Base-by-base conservation (phyloP, 2,329 filamentous ascomycete species). In the Raffaelea albimanens region DNA sequence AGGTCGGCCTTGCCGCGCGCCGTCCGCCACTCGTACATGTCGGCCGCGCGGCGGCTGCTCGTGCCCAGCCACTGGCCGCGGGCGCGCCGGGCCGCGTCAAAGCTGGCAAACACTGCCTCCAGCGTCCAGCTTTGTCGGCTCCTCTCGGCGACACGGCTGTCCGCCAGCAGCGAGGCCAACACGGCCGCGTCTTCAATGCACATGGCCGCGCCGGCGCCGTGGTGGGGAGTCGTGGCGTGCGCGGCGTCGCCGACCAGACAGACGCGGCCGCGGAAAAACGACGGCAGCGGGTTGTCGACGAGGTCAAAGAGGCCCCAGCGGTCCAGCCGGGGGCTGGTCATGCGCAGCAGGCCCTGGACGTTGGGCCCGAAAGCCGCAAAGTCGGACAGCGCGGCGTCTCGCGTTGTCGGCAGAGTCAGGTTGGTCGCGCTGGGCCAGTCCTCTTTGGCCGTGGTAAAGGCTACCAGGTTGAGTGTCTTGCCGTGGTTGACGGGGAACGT, bases 171-270 rank as follows among this genome's bases (percentile, higher is more conserved):
- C 3, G 68, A 64, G 0, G 69, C 66, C 1, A 72, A 56, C 2
- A 70, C 60, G 16, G 64, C 63, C 2, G 62, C 64, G 49, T 80
- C 75, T 52, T 79, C 74, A 48, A 82, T 73, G 2, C 72, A 75
- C 55, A 80, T 70, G 2, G 75, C 76, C 0, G 75, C 72, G 2
- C 79, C 79, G 1, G 78, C 71, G 0, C 78, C 79, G 39, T 79
- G 73, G 36, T 78, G 73, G 0, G 80, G 80, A 0, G 77, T 75
- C 36, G 75, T 75, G 0, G 78, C 78, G 57, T 83, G 80, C 0
- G 80, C 80, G 0, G 80, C 78, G 55, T 84, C 80, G 14, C 80
- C 80, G 1, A 78, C 59, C 2, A 83, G 65, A 34, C 67, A 70
- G 21, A 74, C 55, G 1, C 69, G 63, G 8, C 65, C 66, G 21